Evolutionary conservation across 1,139 yeast species (phyloP).

Genomic region (Saccharomyces hybrid): DNA sequence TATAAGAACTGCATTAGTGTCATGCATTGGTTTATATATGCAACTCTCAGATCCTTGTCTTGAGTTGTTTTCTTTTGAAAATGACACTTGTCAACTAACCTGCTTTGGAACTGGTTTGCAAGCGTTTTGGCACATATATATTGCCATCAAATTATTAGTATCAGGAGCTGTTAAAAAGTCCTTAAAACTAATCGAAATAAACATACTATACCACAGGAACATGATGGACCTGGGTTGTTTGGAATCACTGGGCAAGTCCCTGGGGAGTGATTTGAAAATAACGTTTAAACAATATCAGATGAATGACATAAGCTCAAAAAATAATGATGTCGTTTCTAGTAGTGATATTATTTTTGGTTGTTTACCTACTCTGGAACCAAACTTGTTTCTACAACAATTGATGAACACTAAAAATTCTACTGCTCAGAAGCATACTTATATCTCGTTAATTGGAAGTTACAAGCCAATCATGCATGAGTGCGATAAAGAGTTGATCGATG

Average conservation of each 20-base stretch:
- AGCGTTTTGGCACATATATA: conserved; percentile 69
- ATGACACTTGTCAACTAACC: conserved; percentile 14
- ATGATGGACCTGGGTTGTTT: conserved; percentile 37
- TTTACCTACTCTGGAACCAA: conserved; percentile 48
- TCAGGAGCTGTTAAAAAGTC: conserved; percentile 20
- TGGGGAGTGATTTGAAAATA: conserved; percentile 4
- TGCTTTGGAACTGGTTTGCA: conserved; percentile 65
- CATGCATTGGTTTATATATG: conserved; percentile 39
- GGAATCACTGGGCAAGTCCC: conserved; percentile 7
- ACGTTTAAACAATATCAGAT: conserved; percentile 8
- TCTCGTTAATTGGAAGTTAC: conserved; percentile 60
- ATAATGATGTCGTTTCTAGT: conserved; percentile 3
- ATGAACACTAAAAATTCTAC: conserved; percentile 28
- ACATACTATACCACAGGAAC: conserved; percentile 39
- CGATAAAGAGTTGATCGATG: conserved; percentile 39
- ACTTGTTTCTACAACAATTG: conserved; percentile 36
- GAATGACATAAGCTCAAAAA: conserved; percentile 19
- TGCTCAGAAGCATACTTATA: conserved; percentile 32
- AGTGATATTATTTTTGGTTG: conserved; percentile 51
- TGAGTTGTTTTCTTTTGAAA: conserved; percentile 9
- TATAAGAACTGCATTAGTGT: conserved; percentile 59
- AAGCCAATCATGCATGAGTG: conserved; percentile 64
- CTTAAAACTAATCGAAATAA: conserved; percentile 36
- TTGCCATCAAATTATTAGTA: too few species aligned
- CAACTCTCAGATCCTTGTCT: conserved; percentile 22